Evolutionary conservation across 2,329 filamentous ascomycete species (phyloP).

Genomic region (Neodidymelliopsis sp.): DNA sequence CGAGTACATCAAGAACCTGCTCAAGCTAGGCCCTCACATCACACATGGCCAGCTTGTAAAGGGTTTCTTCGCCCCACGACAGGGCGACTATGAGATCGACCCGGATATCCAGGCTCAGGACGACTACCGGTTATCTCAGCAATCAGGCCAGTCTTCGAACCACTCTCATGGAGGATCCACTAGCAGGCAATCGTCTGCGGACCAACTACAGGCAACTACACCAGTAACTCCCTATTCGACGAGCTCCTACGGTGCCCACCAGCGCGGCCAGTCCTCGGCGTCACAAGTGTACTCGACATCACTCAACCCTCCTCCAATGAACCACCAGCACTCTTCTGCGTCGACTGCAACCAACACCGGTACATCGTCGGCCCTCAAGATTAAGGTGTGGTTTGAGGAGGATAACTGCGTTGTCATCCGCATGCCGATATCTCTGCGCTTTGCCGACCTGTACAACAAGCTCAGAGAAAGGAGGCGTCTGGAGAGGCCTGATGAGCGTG

Average conservation of each 20-base stretch:
- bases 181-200: slow-evolving; percentile 48
- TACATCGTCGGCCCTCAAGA: slow-evolving; percentile 68
- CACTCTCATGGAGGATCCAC: slow-evolving; percentile 46
- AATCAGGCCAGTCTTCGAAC: slow-evolving; percentile 51
- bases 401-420: slow-evolving; percentile 91
- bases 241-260: slow-evolving; percentile 52
- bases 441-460: slow-evolving; percentile 80
- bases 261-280: slow-evolving; percentile 49
- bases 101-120: slow-evolving; percentile 67
- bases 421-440: slow-evolving; percentile 81
- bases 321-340: slow-evolving; percentile 47
- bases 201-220: slow-evolving; percentile 47
- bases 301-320: slow-evolving; percentile 46
- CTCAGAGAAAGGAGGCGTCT: slow-evolving; percentile 85
- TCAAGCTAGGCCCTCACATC: slow-evolving; percentile 85
- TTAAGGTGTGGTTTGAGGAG: slow-evolving; percentile 89
- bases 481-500: slow-evolving; percentile 54
- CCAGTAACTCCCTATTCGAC: slow-evolving; percentile 47
- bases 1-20: slow-evolving; percentile 91
- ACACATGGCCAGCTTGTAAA: slow-evolving; percentile 83
- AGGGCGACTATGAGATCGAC: slow-evolving; percentile 94
- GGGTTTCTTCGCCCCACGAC: slow-evolving; percentile 87
- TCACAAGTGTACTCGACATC: slow-evolving; percentile 40
- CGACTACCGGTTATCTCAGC: slow-evolving; percentile 76
- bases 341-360: slow-evolving; percentile 37